phyloP scores from a whole-genome alignment of 371 early-diverging fungal species.

The Syncephalastrum contaminatum region DNA sequence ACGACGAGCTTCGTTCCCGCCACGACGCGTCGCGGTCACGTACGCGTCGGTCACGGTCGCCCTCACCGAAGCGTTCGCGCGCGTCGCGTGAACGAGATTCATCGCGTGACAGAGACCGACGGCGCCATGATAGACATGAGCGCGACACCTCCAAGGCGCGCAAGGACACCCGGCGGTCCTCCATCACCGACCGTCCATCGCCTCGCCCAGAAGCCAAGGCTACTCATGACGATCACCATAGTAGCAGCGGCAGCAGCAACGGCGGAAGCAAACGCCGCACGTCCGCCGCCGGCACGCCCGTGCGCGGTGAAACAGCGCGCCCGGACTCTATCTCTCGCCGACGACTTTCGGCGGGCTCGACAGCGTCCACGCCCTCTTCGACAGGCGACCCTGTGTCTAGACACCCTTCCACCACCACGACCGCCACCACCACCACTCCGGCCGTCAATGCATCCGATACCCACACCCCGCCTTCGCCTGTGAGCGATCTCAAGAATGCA shows the following conservation, averaged over 20 bases:
- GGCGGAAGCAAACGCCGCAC: neutral
- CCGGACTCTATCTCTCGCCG: neutral
- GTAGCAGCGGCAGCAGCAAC: neutral
- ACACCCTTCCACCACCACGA: slow-evolving; percentile 1
- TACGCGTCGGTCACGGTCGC: no score
- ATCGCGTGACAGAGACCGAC: no score
- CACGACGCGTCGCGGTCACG: no score
- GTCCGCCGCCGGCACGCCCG: neutral
- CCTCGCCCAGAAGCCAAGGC: neutral
- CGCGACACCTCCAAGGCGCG: no score
- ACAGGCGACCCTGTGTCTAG: neutral
- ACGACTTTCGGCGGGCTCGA: neutral
- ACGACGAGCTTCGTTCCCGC: no score
- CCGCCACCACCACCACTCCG: slow-evolving; percentile 2
- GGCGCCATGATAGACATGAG: no score
- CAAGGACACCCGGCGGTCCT: no score
- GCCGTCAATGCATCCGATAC: neutral
- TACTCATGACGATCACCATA: neutral
- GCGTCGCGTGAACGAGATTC: no score
- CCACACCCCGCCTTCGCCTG: slow-evolving; percentile 3
- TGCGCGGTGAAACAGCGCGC: neutral
- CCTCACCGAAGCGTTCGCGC: no score
- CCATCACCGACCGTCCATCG: neutral
- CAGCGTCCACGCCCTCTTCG: neutral
- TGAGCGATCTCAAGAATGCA: slow-evolving; percentile 11